These are phyloP conservation scores for Zangia roseola DNA, from an alignment of 768 basidiomycete species.

Conservation along the genomic window DNA sequence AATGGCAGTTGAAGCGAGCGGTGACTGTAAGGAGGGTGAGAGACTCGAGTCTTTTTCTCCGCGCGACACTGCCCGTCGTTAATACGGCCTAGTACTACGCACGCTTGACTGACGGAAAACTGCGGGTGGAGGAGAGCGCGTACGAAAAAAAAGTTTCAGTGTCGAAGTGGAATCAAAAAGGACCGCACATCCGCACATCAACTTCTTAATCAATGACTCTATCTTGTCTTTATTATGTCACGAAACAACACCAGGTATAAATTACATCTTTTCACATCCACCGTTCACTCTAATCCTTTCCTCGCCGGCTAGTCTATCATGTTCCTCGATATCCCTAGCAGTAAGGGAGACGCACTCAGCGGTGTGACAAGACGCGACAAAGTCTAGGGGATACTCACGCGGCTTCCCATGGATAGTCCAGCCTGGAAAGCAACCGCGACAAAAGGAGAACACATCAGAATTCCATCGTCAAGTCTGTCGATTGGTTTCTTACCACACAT, in stretches of 20 bases:
- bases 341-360: conserved; percentile 1
- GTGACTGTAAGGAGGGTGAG: background rate
- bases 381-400: conserved; percentile 43
- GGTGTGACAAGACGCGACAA: background rate
- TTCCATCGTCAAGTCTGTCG: background rate
- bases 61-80: background rate
- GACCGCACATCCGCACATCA: background rate
- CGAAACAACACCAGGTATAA: background rate
- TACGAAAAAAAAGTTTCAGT: background rate
- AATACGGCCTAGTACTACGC: conserved; percentile 1
- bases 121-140: background rate
- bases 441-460: conserved; percentile 15
- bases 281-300: conserved; percentile 32
- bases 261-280: background rate
- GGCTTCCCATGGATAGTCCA: conserved; percentile 86
- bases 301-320: conserved; percentile 57
- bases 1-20: conserved; percentile 1
- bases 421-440: conserved; percentile 42
- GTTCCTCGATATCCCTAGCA: conserved; percentile 70
- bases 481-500: conserved; percentile 60
- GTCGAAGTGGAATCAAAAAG: conserved; percentile 5
- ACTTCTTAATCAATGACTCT: too few species aligned
- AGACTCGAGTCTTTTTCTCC: conserved; percentile 8
- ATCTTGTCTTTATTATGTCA: background rate
- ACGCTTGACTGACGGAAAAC: background rate